Evolutionary conservation across 257 asterid genomes (phyloP), one percentile per base, ranked within the genome.

Genomic region (Cordia subcordata): DNA sequence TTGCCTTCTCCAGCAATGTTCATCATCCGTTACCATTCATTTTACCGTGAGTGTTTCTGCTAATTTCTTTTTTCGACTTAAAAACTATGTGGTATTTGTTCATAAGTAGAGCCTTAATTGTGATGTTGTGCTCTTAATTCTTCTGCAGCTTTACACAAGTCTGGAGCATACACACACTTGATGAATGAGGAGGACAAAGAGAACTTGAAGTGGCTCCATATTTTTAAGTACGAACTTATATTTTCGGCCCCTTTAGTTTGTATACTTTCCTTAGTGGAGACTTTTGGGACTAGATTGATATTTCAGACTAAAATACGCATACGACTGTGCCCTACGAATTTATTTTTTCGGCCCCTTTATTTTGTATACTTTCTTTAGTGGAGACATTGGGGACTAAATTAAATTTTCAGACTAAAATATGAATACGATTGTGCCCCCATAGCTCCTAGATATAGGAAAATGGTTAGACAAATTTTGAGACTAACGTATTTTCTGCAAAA

Each of bases 131-230:
- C 18, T 2, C 8, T 16, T 46, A 14, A 17, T 4, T 0, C 5
- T 62, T 20, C 32, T 65, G 74, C 84, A 90, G 97, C 95, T 20
- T 55, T 90, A 67, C 97, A 90, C 62, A 71, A 68, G 58, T 68
- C 81, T 0, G 90, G 90, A 52, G 90, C 84, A 8, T 88, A 85
- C 49, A 82, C 73, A 72, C 84, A 85, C 65, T 72, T 88, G 73
- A 79, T 88, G 96, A 85, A 83, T 11, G 80, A 78, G 63, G 95
- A 85, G 64, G 96, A 88, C 32, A 13, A 55, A 20, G 88, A 85
- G 55, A 81, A 81, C 35, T 75, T 86, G 27, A 86, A 79, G 68
- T 86, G 95, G 95, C 92, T 86, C 33, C 65, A 79, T 19, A 60
- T 83, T 37, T 85, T 88, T 73, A 88, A 85, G 94, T 88, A 79